Base-by-base conservation (phyloP, 1,284 basidiomycete genomes). In the Cystobasidium pallidum region DNA sequence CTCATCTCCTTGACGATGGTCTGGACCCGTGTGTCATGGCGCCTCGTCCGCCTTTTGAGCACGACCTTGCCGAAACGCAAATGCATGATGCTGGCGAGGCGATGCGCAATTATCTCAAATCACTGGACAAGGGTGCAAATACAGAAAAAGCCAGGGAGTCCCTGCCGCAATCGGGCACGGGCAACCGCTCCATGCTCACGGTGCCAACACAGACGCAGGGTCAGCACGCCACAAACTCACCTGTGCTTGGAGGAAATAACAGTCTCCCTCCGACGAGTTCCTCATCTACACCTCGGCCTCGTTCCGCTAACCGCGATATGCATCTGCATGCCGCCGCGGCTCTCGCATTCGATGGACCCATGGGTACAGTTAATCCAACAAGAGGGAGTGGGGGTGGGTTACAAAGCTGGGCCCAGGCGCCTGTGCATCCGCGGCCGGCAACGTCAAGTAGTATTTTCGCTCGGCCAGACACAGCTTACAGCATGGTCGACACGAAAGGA, bases 261-360 rank as follows among this genome's bases (percentile, higher is more conserved):
- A n/a, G 30, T 26, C 30, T 30, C 6, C 30, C 28, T 34, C 13
- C 28, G 2, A 26, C 62, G 17, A 51, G 32, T 28, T n/a, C 47
- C 24, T 4, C 41, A 2, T 30, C 47, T 21, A 61, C 58, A 39
- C 68, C 58, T 3, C 59, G 63, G 7, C 71, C 64, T 10, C 64
- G 55, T 13, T 66, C 64, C 11, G 57, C 43, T 2, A 52, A 70
- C 28, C 59, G 73, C 2, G 73, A 74, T 34, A 62, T 64, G 36
- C 66, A 68, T 39, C 17, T 70, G 41, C 70, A 74, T 26, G 73
- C 70, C 11, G 73, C 73, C 3, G 52, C 73, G 6, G 73, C 66
- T 21, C 43, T 74, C 7, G 73, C 73, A 26, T 74, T 74, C 47
- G 73, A 70, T 26, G 67, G 61, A 6, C 65, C 73, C 26, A 52